Conservation (phyloP, 1,284 basidiomycete genomes). For the Sporisorium scitamineum region DNA sequence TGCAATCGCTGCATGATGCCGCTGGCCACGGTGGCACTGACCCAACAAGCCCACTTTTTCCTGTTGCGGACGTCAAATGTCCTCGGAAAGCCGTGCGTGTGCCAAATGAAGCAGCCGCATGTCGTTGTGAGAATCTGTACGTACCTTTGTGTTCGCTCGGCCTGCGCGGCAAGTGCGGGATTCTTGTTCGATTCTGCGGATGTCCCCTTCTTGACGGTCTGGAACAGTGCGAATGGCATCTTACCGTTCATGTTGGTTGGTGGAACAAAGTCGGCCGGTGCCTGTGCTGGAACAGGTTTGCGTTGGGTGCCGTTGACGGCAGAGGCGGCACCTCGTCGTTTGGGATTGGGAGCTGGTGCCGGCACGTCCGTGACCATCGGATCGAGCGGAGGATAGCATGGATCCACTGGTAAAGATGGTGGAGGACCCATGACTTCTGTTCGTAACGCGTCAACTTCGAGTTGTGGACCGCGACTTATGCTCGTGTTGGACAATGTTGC, state of each 20-base stretch:
- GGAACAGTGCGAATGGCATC: slow-evolving; percentile 49
- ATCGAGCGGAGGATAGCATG: slow-evolving; percentile 45
- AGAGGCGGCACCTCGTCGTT: slow-evolving; percentile 13
- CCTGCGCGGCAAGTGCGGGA: neutral
- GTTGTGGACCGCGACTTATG: neutral
- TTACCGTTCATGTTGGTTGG: slow-evolving; percentile 45
- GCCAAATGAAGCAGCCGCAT: neutral
- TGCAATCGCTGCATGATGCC: slow-evolving; percentile 1
- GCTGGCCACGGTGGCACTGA: too few species aligned
- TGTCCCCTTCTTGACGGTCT: slow-evolving; percentile 24
- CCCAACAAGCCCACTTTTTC: neutral
- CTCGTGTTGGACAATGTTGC: slow-evolving; percentile 10
- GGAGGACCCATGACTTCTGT: slow-evolving; percentile 58
- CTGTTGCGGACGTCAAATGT: too few species aligned
- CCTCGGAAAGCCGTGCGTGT: too few species aligned
- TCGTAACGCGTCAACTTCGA: slow-evolving; percentile 21
- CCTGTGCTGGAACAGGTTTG: slow-evolving; percentile 11
- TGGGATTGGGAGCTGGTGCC: slow-evolving; percentile 12
- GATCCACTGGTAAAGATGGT: slow-evolving; percentile 34
- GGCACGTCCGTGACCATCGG: slow-evolving; percentile 25
- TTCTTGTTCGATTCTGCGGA: neutral
- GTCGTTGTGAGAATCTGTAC: slow-evolving; percentile 2
- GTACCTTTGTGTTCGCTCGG: slow-evolving; percentile 26
- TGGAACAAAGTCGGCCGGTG: slow-evolving; percentile 29
- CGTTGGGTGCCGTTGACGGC: slow-evolving; percentile 19